Evolutionary conservation across 805 yeast species (phyloP), one percentile per base, ranked within the genome.

Genomic region (Wickerhamomyces hampshirensis): DNA sequence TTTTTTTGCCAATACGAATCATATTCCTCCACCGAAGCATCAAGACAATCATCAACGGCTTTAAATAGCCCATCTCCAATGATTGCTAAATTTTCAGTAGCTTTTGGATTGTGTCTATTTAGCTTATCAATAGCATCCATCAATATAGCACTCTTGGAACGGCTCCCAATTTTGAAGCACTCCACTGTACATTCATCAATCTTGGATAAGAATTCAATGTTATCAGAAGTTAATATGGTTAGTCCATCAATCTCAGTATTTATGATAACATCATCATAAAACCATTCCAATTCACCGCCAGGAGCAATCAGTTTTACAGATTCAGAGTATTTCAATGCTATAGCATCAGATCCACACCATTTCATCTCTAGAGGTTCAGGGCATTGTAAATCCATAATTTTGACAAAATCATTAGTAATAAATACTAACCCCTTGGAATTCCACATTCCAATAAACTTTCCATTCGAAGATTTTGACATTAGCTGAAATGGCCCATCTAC

Each of bases 321-420:
- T 46, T 82, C 91, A 3, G 70, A 63, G 41, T 60, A 60, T 1
- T 76, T 63, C n/a, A 76, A 61, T 0, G 80, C 77, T 1, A 89
- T 77, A 0, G 93, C 86, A 58, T 87, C 95, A 46, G 80, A 77
- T 0, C 91, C 86, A 54, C 96, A 82, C 98, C 97, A 93, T 39
- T 68, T 69, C 14, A 84, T 41, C 8, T 30, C 26, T 17, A 28
- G 11, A 1, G 43, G 44, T 11, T 17, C 27, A 5, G 37, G 13
- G 28, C 44, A 35, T 6, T 30, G 26, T 36, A 38, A 39, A 11
- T 44, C 33, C 44, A 41, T 34, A 23, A 44, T 12, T 14, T 38
- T 34, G 21, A 30, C 35, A 19, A 39, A 39, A 3, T 35, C 6
- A 6, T 30, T 19, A 6, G 39, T 42, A 13, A 39, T 40, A 15